These are phyloP conservation scores for Odontarrhena argentea DNA, from an alignment of 345 rosid species.

Conservation along the genomic window DNA sequence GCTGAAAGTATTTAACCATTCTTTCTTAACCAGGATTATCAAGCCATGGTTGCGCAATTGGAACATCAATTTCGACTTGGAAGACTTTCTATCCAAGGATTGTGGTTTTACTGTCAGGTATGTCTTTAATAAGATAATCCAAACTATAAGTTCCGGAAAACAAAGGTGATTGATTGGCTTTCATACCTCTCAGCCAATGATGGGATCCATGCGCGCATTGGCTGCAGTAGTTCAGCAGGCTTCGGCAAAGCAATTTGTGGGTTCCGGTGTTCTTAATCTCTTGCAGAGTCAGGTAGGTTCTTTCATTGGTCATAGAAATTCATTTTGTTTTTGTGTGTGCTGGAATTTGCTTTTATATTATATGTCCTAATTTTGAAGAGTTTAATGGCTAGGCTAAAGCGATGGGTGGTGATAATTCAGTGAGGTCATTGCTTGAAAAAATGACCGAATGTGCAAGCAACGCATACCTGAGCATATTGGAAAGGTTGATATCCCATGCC, in stretches of 20 bases:
- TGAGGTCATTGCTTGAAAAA: constrained; percentile 92
- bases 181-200: constrained; percentile 67
- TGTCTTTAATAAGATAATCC: constrained; percentile 28
- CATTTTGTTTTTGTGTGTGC: constrained; percentile 8
- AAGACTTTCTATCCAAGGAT: constrained; percentile 93
- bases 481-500: constrained; percentile 57
- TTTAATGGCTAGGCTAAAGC: constrained; percentile 73
- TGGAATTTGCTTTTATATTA: constrained; percentile 17
- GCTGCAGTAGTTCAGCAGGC: constrained; percentile 79
- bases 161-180: constrained; percentile 33
- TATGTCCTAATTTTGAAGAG: constrained; percentile 38
- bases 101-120: constrained; percentile 99
- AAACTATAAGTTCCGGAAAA: constrained; percentile 6
- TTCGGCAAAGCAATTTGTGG: constrained; percentile 66
- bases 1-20: constrained; percentile 11
- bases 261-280: constrained; percentile 94
- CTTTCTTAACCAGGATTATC: constrained; percentile 66
- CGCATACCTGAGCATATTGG: constrained; percentile 91
- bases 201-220: constrained; percentile 90
- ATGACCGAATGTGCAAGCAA: constrained; percentile 94
- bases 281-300: constrained; percentile 84
- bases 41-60: constrained; percentile 94
- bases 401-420: constrained; percentile 95
- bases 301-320: constrained; percentile 1
- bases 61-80: constrained; percentile 98